A percentile compares a stretch with the other conserved stretches of the same genome.
phyloP scores from a whole-genome alignment of 306 rosid species.

The Corylus americana region DNA sequence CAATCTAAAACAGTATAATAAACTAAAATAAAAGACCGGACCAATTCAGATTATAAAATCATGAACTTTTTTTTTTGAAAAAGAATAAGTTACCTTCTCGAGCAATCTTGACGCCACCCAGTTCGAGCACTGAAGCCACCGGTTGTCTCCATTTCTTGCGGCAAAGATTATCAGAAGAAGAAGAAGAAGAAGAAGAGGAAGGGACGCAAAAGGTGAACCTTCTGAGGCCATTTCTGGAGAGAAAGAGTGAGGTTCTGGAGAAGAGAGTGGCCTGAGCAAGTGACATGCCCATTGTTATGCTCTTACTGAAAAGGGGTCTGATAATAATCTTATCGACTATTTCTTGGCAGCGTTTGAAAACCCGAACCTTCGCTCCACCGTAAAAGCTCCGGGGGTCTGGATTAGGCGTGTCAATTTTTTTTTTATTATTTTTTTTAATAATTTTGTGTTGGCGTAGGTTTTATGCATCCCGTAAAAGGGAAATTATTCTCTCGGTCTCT shows the following conservation, averaged over 20 bases:
- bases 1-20: not conserved
- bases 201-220: conserved; percentile 38
- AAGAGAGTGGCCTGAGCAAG: conserved; percentile 46
- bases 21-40: not conserved
- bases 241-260: conserved; percentile 42
- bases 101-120: conserved; percentile 76
- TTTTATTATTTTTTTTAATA: too few relatives aligned
- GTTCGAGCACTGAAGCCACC: conserved; percentile 51
- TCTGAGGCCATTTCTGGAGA: conserved; percentile 38
- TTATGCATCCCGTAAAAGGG: too few relatives aligned
- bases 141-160: conserved; percentile 74
- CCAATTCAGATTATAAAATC: not conserved
- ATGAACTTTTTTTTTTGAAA: not conserved
- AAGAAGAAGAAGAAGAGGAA: conserved; percentile 39
- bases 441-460: too few relatives aligned
- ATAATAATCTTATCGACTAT: not conserved
- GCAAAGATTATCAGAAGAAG: conserved; percentile 34
- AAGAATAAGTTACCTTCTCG: conserved; percentile 56
- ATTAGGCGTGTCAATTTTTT: not conserved
- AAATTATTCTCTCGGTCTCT: too few relatives aligned
- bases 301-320: not conserved
- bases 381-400: not conserved
- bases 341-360: not conserved
- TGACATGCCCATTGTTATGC: conserved; percentile 42
- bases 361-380: not conserved